Base-by-base conservation (phyloP, 2,329 filamentous ascomycete species). In the Alternaria triticina region DNA sequence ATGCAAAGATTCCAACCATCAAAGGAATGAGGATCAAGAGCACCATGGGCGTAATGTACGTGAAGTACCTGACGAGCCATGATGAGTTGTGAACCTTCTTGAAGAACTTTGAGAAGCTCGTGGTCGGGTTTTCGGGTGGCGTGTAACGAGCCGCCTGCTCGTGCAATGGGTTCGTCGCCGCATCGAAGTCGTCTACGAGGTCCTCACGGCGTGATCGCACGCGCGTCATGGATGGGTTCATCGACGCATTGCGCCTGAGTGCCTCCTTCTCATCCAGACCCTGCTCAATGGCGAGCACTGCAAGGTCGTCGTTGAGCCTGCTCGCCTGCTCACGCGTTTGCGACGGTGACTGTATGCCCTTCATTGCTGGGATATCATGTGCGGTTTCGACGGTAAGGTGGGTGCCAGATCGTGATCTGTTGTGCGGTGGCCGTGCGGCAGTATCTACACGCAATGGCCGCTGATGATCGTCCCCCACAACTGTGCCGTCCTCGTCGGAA, bases 1-100 rank as follows among this genome's bases (percentile, higher is more conserved):
- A 91, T 1, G 86, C 66, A 17, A 91, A 79, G 2, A 85, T 86
- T 6, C 90, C 91, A 22, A 93, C 79, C 6, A 93, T 81, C 44
- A 92, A 79, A 0, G 91, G 91, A 50, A 92, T 87, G 43, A 93
- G 82, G 6, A 94, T 82, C 6, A 93, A 77, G 12, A 88, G 67
- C 3, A 88, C 86, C 11, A 92, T 61, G 0, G 91, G 91, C 2
- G 86, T 81, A 68, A 92, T 91, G 74, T 94, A 94, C 22, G 88
- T 87, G 70, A 92, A 85, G 74, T 92, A 93, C 49, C 91, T 86
- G 52, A 93, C 79, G 33, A 92, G 77, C 69, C 88, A 89, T 69
- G 86, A 90, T 2, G 87, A 92, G 61, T 85, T 84, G 76, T 90
- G 91, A 59, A 90, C 77, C 73, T 83, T 85, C 73, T 90, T 91